phyloP scores from a whole-genome alignment of 2,329 filamentous ascomycete species.

The Xylariales sp. region DNA sequence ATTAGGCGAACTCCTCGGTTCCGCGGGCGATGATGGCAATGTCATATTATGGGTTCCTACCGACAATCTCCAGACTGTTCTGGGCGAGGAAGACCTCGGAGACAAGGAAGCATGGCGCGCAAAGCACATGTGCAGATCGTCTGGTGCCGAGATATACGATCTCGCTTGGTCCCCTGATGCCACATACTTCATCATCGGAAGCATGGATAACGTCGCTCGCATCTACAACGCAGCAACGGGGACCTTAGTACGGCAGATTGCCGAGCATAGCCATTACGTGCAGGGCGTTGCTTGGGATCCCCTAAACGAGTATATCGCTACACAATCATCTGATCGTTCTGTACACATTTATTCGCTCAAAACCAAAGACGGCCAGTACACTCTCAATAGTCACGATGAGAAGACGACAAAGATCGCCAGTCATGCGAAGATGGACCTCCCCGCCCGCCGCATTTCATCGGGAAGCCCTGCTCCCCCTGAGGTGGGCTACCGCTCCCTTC shows the following conservation, averaged over 20 bases:
- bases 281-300: slow-evolving; percentile 99
- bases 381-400: slow-evolving; percentile 58
- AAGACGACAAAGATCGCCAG: slow-evolving; percentile 78
- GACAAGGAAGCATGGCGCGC: slow-evolving; percentile 97
- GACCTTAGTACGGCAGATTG: slow-evolving; percentile 80
- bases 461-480: slow-evolving; percentile 91
- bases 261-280: slow-evolving; percentile 96
- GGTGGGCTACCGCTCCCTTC: slow-evolving; percentile 61
- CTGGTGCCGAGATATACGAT: slow-evolving; percentile 95
- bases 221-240: slow-evolving; percentile 93
- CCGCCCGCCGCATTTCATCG: slow-evolving; percentile 81
- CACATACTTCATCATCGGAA: slow-evolving; percentile 93
- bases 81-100: slow-evolving; percentile 81
- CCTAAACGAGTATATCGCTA: slow-evolving; percentile 95
- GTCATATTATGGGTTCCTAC: slow-evolving; percentile 94
- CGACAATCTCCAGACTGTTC: slow-evolving; percentile 63
- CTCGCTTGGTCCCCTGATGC: slow-evolving; percentile 98
- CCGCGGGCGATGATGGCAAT: slow-evolving; percentile 95
- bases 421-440: slow-evolving; percentile 80
- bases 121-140: slow-evolving; percentile 96
- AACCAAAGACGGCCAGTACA: slow-evolving; percentile 94
- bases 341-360: slow-evolving; percentile 96
- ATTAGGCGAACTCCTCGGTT: slow-evolving; percentile 85
- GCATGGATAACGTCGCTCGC: slow-evolving; percentile 97
- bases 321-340: slow-evolving; percentile 95